Percentiles rank a stretch among this genome's conserved stretches.
Conservation (phyloP, 2,329 filamentous ascomycete species). For the Xylariaceae sp. region DNA sequence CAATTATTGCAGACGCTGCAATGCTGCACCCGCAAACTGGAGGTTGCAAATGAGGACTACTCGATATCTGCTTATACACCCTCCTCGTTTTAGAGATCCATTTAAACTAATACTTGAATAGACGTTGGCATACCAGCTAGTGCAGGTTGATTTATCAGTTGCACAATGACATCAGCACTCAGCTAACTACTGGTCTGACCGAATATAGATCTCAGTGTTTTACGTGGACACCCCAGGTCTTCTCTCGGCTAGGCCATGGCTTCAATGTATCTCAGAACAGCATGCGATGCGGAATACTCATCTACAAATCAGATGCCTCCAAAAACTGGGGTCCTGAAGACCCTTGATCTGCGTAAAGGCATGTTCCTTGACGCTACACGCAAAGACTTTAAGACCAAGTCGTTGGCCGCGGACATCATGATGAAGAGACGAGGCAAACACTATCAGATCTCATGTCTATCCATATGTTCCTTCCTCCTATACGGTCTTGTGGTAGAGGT, state of each 20-base stretch:
- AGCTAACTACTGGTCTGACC: not conserved
- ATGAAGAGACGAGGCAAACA: not conserved
- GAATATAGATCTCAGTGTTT: not conserved
- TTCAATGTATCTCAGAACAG: not conserved
- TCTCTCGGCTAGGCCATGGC: not conserved
- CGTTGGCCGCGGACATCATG: not conserved
- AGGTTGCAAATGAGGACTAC: too few species aligned
- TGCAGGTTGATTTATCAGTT: too few species aligned
- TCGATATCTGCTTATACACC: too few species aligned
- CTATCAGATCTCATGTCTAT: not conserved
- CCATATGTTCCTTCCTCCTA: not conserved
- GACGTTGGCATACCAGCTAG: too few species aligned
- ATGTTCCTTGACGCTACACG: not conserved
- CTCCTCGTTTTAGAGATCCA: too few species aligned
- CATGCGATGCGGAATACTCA: not conserved
- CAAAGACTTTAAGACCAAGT: not conserved
- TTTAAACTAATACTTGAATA: too few species aligned
- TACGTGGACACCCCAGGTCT: not conserved
- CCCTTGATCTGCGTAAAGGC: not conserved
- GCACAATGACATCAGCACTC: too few species aligned
- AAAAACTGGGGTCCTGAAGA: too few species aligned
- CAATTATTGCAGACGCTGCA: too few species aligned
- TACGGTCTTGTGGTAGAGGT: not conserved
- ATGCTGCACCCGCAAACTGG: too few species aligned
- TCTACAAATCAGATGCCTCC: not conserved